Base-by-base conservation (phyloP, 495 filamentous ascomycete genomes). In the Aspergillus funiculosus region DNA sequence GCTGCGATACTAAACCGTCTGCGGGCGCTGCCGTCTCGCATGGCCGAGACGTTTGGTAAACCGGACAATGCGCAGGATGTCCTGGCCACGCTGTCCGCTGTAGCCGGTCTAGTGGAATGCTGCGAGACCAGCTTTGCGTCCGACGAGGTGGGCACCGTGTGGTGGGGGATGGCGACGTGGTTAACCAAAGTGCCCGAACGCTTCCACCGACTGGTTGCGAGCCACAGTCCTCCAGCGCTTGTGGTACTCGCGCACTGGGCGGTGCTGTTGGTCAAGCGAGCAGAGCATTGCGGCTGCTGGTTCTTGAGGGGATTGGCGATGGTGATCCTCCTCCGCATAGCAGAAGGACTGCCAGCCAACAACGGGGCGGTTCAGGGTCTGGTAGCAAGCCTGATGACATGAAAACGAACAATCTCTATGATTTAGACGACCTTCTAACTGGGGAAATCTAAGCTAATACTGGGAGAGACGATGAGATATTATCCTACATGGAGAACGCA, bases 231-330 rank as follows among this genome's bases (percentile, higher is more conserved):
- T 9, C 28, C 38, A 0, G 19, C 21, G 5, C 14, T 42, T 1
- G 38, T 42, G 4, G 36, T 49, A 4, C 13, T 49, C 10, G 46
- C 38, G 1, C 30, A 49, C 17, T 49, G 46, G 46, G 46, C 37
- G 4, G 46, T 38, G 5, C 6, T 49, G 0, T 15, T 49, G 27
- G 28, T 49, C 2, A 17, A 20, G 22, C 20, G 31, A 9, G 32
- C 32, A 1, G 32, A 46, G 15, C 1, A 17, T 9, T 37, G 31
- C 15, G 43, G 43, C 0, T 46, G 32, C 22, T 46, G 43, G 43
- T 29, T 36, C 13, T 5, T 44, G 11, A 35, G 13, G 21, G 42
- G 42, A 1, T 11, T 42, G 13, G 10, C 13, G 13, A 36, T 36
- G 6, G 32, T 19, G 15, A n/a, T n/a, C n/a, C n/a, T n/a, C n/a